Percentiles rank a stretch among this genome's conserved stretches.
Evolutionary conservation across 2,329 filamentous ascomycete species (phyloP).

Genomic region (Paracamarosporium sp.): DNA sequence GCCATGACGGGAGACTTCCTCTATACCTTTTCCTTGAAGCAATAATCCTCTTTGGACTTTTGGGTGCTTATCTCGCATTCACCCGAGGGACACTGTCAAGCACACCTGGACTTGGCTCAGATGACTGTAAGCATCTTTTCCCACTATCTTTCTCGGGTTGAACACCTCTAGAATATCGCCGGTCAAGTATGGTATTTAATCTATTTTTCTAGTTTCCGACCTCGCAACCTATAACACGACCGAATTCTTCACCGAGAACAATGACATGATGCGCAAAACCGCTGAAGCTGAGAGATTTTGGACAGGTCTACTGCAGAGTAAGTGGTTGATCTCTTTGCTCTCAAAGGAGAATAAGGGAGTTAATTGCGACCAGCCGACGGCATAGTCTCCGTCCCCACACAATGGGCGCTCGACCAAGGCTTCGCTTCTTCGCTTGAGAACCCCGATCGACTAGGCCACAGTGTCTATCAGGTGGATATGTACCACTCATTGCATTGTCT

Average conservation of each 20-base stretch:
- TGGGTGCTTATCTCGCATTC: no score
- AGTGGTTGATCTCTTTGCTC: not conserved
- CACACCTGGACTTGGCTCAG: no score
- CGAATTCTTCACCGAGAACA: not conserved
- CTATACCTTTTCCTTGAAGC: not conserved
- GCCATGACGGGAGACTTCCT: not conserved
- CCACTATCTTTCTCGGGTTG: no score
- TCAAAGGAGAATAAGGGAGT: not conserved
- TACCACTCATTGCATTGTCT: not conserved
- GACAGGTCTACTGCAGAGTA: not conserved
- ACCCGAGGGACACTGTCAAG: no score
- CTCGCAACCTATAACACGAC: not conserved
- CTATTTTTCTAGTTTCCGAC: not conserved
- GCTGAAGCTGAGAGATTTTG: not conserved
- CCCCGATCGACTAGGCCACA: not conserved
- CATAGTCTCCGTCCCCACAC: not conserved
- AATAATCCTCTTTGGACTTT: no score
- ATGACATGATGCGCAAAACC: not conserved
- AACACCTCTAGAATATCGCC: no score
- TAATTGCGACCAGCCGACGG: not conserved
- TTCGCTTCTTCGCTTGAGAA: not conserved
- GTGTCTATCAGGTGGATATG: not conserved
- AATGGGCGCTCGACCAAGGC: not conserved
- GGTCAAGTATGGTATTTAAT: no score
- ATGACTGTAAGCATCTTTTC: no score